Evolutionary conservation across 1,284 basidiomycete genomes (phyloP).

Genomic region (Papiliotrema terrestris): DNA sequence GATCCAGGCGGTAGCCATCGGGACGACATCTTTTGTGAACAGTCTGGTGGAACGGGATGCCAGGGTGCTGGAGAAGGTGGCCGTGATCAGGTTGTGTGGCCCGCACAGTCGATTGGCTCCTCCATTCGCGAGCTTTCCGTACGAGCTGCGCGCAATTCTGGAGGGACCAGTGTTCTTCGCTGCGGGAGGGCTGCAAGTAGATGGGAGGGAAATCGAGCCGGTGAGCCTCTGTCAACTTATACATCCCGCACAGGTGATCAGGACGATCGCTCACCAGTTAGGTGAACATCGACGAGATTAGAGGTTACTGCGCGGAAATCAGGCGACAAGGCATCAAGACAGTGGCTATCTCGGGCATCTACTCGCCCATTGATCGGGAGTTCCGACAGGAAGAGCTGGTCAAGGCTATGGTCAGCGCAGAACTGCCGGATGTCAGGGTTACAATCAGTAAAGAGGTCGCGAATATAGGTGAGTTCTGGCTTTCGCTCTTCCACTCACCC

Average conservation of each 20-base stretch:
- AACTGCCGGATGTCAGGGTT: conserved; percentile 26
- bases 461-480: conserved; percentile 23
- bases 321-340: conserved; percentile 26
- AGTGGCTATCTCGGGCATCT: conserved; percentile 33
- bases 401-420: conserved; percentile 18
- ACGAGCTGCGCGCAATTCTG: conserved; percentile 27
- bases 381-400: conserved; percentile 37
- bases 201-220: conserved; percentile 26
- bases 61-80: conserved; percentile 26
- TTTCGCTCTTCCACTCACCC: too few relatives aligned
- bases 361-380: conserved; percentile 35
- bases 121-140: conserved; percentile 34
- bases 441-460: conserved; percentile 36
- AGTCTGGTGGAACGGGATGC: conserved; percentile 29
- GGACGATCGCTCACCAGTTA: conserved; percentile 1
- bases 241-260: not conserved
- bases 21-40: conserved; percentile 41
- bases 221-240: conserved; percentile 7
- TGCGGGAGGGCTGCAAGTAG: conserved; percentile 36
- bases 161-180: conserved; percentile 32
- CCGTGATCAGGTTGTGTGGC: conserved; percentile 35
- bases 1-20: conserved; percentile 32
- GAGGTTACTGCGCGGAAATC: conserved; percentile 27
- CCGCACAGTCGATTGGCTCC: conserved; percentile 25
- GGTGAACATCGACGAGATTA: conserved; percentile 35